Conservation (phyloP, 1,139 yeast species). For the Pichia cactophila region DNA sequence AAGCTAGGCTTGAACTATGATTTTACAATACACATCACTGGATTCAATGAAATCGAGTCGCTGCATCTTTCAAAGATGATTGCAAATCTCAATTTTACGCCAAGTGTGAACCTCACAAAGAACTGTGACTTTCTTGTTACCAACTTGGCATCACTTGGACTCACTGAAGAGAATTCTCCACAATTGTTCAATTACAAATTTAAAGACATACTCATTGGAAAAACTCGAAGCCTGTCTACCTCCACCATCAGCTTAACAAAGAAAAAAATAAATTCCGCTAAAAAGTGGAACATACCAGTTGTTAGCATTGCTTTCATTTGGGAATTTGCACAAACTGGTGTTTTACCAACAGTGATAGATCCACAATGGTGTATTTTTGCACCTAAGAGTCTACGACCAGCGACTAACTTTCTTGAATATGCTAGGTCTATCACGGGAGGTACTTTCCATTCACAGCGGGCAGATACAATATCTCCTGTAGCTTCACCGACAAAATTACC, state of each 20-base stretch:
- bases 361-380: conserved; percentile 48
- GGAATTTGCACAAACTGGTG: conserved; percentile 30
- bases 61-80: conserved; percentile 66
- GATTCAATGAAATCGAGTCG: conserved; percentile 77
- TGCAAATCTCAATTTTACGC: conserved; percentile 41
- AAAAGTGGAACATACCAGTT: conserved; percentile 50
- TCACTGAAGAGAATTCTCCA: conserved; percentile 41
- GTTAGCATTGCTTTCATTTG: conserved; percentile 47
- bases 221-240: conserved; percentile 10
- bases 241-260: conserved; percentile 32
- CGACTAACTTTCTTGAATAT: conserved; percentile 33
- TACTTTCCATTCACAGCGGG: conserved; percentile 16
- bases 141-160: conserved; percentile 41
- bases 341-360: conserved; percentile 29
- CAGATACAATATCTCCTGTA: background rate
- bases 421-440: conserved; percentile 24
- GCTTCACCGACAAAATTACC: conserved; percentile 9
- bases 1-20: conserved; percentile 27
- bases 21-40: conserved; percentile 59
- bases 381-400: conserved; percentile 23
- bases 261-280: conserved; percentile 50
- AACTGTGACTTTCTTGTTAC: conserved; percentile 58
- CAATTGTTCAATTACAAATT: conserved; percentile 33
- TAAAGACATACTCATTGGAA: conserved; percentile 20
- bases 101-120: conserved; percentile 45